These are phyloP conservation scores for Pseudevernia furfuracea DNA, from an alignment of 495 filamentous ascomycete species.

Conservation along the genomic window DNA sequence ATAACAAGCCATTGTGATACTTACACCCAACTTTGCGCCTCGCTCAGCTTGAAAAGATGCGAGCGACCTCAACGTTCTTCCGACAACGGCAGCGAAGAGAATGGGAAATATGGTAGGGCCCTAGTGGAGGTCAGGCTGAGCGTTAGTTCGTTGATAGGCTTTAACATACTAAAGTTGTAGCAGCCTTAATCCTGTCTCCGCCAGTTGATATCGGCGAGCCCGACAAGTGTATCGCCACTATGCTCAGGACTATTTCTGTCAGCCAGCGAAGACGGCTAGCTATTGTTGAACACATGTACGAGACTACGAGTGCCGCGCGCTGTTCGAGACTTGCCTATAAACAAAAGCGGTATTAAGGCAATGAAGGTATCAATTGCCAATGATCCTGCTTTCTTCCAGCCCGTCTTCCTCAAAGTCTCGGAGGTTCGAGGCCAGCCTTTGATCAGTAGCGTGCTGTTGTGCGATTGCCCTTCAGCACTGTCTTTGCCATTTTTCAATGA, in stretches of 20 bases:
- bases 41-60: constrained; percentile 1
- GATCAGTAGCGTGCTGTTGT: neutral
- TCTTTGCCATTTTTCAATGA: neutral
- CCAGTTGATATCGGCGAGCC: neutral
- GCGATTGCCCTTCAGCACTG: neutral
- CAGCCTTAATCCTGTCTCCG: neutral
- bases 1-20: neutral
- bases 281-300: neutral
- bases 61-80: neutral
- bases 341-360: neutral
- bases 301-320: too few species aligned
- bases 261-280: neutral
- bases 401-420: neutral
- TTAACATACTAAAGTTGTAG: neutral
- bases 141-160: neutral
- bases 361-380: neutral
- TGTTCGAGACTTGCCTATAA: neutral
- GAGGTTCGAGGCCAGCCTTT: neutral
- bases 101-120: neutral
- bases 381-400: neutral
- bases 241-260: neutral
- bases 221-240: neutral
- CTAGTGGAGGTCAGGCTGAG: neutral
- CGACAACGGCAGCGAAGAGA: neutral
- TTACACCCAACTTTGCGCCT: constrained; percentile 7